Conservation (phyloP, 768 basidiomycete species). For the Hydnum rufescens region DNA sequence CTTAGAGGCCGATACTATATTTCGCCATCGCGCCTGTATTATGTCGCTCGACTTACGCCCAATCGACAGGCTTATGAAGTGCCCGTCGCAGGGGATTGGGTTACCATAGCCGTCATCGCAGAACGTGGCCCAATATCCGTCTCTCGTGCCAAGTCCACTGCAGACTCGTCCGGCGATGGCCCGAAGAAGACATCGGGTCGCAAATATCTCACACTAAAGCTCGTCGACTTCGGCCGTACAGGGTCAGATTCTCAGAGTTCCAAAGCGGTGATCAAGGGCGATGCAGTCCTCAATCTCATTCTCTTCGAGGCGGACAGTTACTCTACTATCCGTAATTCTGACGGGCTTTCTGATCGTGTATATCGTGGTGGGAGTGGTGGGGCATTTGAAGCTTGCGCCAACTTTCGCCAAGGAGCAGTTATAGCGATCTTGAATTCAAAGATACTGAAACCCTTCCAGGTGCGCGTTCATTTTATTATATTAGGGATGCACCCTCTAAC, state of each 20-base stretch:
- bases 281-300: conserved; percentile 63
- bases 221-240: conserved; percentile 60
- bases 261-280: conserved; percentile 47
- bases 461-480: conserved; percentile 27
- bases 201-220: conserved; percentile 72
- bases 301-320: conserved; percentile 72
- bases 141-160: conserved; percentile 28
- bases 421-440: conserved; percentile 76
- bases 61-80: conserved; percentile 78
- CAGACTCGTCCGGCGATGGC: neutral
- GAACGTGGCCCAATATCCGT: conserved; percentile 66
- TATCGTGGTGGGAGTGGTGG: conserved; percentile 84
- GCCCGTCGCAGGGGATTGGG: conserved; percentile 82
- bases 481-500: neutral
- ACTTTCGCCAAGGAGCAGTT: conserved; percentile 75
- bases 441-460: conserved; percentile 72
- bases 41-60: conserved; percentile 52
- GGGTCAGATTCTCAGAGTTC: conserved; percentile 26
- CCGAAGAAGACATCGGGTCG: conserved; percentile 28
- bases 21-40: conserved; percentile 77
- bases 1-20: conserved; percentile 71
- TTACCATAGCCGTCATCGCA: conserved; percentile 89
- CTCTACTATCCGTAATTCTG: conserved; percentile 24
- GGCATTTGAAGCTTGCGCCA: conserved; percentile 75
- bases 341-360: conserved; percentile 34